A percentile compares a stretch with the other conserved stretches of the same genome.
Evolutionary conservation across 225 moss, liverwort and hornwort genomes (phyloP).

Genomic region (Anthoceros angustus): DNA sequence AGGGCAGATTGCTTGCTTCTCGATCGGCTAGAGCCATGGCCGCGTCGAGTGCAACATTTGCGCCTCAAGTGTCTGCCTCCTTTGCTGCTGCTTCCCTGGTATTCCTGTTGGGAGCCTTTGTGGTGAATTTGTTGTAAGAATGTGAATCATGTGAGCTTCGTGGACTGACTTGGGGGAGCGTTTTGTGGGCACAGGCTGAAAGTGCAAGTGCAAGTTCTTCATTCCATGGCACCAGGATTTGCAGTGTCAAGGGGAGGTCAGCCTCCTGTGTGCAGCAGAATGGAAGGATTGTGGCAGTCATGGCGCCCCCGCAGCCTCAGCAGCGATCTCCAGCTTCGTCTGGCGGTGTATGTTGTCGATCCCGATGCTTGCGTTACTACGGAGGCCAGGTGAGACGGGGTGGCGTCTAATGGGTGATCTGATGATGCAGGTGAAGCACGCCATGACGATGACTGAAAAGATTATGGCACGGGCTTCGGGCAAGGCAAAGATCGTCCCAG

Average conservation of each 20-base stretch:
- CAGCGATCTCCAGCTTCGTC: conserved; percentile 59
- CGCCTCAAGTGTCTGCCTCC: too few relatives aligned
- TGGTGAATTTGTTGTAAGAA: too few relatives aligned
- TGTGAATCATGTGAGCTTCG: too few relatives aligned
- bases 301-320: conserved; percentile 70
- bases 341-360: conserved; percentile 43
- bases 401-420: not conserved
- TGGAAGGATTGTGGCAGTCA: conserved; percentile 24
- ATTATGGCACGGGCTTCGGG: conserved; percentile 75
- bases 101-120: too few relatives aligned
- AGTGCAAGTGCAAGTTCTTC: not conserved
- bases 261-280: not conserved
- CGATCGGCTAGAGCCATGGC: too few relatives aligned
- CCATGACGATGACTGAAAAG: conserved; percentile 92
- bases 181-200: not conserved
- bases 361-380: not conserved
- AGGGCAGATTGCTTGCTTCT: too few relatives aligned
- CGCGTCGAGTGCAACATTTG: too few relatives aligned
- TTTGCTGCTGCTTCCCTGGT: too few relatives aligned
- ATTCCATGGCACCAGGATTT: not conserved
- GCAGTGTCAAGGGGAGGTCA: not conserved
- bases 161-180: not conserved
- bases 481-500: conserved; percentile 51
- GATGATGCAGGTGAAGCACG: conserved; percentile 58
- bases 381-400: not conserved